Conservation (phyloP, 345 rosid species). For the Eucalyptus pauciflora region DNA sequence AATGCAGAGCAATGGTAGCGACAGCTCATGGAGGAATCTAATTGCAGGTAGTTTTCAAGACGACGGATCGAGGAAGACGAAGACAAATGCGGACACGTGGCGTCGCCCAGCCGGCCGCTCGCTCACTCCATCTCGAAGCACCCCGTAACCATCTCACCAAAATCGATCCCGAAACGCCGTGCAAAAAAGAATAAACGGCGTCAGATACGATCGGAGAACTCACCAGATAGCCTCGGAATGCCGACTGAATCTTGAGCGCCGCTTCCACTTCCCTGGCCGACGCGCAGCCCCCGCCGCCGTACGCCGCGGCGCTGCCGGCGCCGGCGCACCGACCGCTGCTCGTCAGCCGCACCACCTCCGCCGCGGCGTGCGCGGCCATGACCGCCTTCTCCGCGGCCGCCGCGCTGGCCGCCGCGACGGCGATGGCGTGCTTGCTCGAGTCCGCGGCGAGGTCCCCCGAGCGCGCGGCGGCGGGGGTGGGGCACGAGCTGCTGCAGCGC, state of each 20-base stretch:
- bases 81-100: neutral
- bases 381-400: conserved; percentile 77
- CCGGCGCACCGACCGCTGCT: conserved; percentile 52
- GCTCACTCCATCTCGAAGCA: neutral
- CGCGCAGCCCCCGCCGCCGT: conserved; percentile 6
- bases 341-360: conserved; percentile 59
- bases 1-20: neutral
- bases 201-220: neutral
- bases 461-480: conserved; percentile 4
- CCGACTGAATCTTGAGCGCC: conserved; percentile 71
- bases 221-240: conserved; percentile 90
- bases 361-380: conserved; percentile 71
- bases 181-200: neutral
- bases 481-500: neutral
- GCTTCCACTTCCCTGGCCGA: conserved; percentile 23
- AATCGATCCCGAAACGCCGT: neutral
- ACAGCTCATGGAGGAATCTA: neutral
- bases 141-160: neutral
- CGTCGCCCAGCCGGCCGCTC: neutral
- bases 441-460: neutral
- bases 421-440: conserved; percentile 42
- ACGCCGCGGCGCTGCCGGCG: conserved; percentile 2
- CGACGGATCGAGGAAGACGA: neutral
- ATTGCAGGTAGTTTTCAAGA: neutral
- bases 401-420: conserved; percentile 77